Base-by-base conservation (phyloP, 2,329 filamentous ascomycete species). In the Xylaria sp. region DNA sequence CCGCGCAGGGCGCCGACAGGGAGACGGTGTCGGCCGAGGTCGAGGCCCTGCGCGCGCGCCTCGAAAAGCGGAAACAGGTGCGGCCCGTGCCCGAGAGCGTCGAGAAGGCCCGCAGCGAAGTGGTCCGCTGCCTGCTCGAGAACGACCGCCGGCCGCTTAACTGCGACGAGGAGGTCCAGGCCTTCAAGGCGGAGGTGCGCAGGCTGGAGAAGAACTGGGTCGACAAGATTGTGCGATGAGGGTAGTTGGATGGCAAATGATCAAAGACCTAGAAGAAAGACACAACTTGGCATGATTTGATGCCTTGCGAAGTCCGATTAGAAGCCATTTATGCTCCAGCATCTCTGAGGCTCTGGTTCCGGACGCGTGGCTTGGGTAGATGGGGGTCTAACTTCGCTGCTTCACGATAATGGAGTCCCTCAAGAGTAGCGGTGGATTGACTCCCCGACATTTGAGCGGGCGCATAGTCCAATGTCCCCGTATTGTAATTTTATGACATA, bases 161-260 rank as follows among this genome's bases (percentile, higher is more conserved):
- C 84, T 98, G 95, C 87, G 98, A 93, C 92, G 88, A 90, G 82
- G 94, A 98, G 87, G 94, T 98, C 28, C 92, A 97, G 84, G 86
- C 85, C 23, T 98, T 98, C 82, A 97, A 94, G 88, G 87, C 88
- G 76, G 93, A 97, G 86, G 94, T 98, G 60, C 89, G 92, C 75
- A 90, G 89, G 83, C 81, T 98, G 82, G 95, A 98, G 88, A 91
- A 89, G 82, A 86, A 86, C 31, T 98, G 97, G 89, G 93, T 98
- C 44, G 91, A 97, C 78, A 93, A 91, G 83, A 90, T 97, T 65
- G 87, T 93, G 67, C 76, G 76, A 74, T 79, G 67, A 74, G 41
- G 23, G 55, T n/a, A n/a, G 13, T 37, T 23, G 37, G 23, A 20
- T 44, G 20, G 41, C 46, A 20, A 52, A 39, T 58, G 41, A 51